These are phyloP conservation scores for Clonostachys byssicola DNA, from an alignment of 2,329 filamentous ascomycete species.

Conservation along the genomic window DNA sequence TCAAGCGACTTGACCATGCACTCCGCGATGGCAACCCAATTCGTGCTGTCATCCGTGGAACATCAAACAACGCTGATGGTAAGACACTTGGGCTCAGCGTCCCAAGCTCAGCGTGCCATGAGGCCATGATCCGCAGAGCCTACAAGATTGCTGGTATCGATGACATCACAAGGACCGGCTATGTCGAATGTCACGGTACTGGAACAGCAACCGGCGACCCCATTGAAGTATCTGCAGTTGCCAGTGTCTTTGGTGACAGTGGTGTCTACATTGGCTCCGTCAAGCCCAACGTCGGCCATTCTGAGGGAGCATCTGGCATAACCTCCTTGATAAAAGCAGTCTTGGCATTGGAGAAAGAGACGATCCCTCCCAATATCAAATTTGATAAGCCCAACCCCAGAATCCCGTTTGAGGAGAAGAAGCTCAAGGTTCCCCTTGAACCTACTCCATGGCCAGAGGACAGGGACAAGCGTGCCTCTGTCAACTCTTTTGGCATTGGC, in stretches of 20 bases:
- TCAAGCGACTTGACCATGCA: conserved; percentile 37
- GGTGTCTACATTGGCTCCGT: conserved; percentile 18
- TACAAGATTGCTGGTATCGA: conserved; percentile 22
- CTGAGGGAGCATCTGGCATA: conserved; percentile 32
- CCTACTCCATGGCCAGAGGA: conserved; percentile 11
- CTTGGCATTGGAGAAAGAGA: conserved; percentile 30
- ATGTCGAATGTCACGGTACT: conserved; percentile 37
- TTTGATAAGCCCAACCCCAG: conserved; percentile 27
- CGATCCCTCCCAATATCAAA: conserved; percentile 35
- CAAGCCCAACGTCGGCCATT: conserved; percentile 38
- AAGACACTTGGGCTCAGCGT: conserved; percentile 28
- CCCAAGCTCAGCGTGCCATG: conserved; percentile 28
- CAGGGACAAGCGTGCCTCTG: conserved; percentile 11
- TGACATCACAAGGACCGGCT: conserved; percentile 12
- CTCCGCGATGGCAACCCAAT: conserved; percentile 36
- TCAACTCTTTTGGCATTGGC: conserved; percentile 27
- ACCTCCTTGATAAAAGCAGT: conserved; percentile 36
- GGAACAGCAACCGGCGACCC: conserved; percentile 38
- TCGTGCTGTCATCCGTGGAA: conserved; percentile 24
- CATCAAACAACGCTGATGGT: conserved; percentile 31
- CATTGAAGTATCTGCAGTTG: conserved; percentile 29
- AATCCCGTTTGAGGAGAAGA: conserved; percentile 11
- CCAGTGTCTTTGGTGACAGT: conserved; percentile 15
- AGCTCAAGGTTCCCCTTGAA: conserved; percentile 13
- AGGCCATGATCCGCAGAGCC: conserved; percentile 26